Base-by-base conservation (phyloP, 257 asterid species). In the Nicotiana paniculata region DNA sequence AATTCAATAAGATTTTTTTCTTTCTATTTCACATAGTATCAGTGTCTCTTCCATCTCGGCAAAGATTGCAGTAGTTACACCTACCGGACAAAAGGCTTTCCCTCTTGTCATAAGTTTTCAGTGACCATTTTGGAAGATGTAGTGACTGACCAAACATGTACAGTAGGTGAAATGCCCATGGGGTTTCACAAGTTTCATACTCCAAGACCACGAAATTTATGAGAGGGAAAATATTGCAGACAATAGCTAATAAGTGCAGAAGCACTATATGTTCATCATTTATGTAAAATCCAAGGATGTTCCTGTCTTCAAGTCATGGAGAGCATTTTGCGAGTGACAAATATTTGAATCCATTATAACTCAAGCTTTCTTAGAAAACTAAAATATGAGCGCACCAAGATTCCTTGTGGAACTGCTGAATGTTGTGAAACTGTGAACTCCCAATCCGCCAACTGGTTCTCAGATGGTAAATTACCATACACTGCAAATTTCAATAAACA, bases 381-480 rank as follows among this genome's bases (percentile, higher is more conserved):
- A 55, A 33, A 39, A 77, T 48, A 57, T 17, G 28, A 26, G 43
- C 88, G 12, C 79, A 89, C 92, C 92, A 89, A 77, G 65, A 89
- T 77, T 82, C 92, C 92, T 72, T 86, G 89, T 9, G 92, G 87
- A 69, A 87, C 90, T 70, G 90, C 95, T 74, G 95, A 91, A 84
- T 96, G 99, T 86, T 95, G 99, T 39, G 97, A 86, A 88, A 94
- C 91, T 28, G 97, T 93, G 88, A 94, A 96, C 86, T 94, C 98
- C 99, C 99, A 96, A 82, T 96, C 97, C 61, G 94, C 90, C 84
- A 96, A 90, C 85, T 96, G 97, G 62, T 82, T 85, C 90, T 93
- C 91, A 65, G 99, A 89, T 43, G 99, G 99, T 81, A 96, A 86
- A 88, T 90, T 93, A 35, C 98, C 98, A 69, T 96, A 96, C 96